Conservation (phyloP, 2,329 filamentous ascomycete species). For the Diaporthe longicolla region DNA sequence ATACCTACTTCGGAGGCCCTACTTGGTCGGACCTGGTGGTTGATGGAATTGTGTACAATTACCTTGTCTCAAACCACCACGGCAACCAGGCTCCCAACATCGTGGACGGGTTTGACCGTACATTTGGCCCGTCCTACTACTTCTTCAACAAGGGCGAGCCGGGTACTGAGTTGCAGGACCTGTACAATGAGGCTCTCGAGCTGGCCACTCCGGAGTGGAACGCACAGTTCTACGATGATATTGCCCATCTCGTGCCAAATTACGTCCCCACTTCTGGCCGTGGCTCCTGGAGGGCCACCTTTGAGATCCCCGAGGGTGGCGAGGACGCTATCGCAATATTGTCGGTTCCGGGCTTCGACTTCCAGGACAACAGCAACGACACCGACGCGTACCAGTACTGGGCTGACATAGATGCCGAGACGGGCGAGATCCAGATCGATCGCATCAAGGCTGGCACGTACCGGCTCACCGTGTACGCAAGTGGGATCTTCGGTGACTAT, state of each 20-base stretch:
- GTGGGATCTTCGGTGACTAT: slow-evolving; percentile 73
- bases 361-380: slow-evolving; percentile 71
- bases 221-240: slow-evolving; percentile 73
- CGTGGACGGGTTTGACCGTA: slow-evolving; percentile 74
- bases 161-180: slow-evolving; percentile 59
- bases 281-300: slow-evolving; percentile 63
- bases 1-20: slow-evolving; percentile 74
- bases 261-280: slow-evolving; percentile 68
- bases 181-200: slow-evolving; percentile 67
- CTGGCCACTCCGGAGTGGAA: slow-evolving; percentile 69
- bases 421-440: slow-evolving; percentile 65
- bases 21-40: slow-evolving; percentile 74
- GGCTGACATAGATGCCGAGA: slow-evolving; percentile 61
- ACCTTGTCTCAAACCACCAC: slow-evolving; percentile 73
- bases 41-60: slow-evolving; percentile 77
- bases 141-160: slow-evolving; percentile 72
- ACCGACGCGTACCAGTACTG: slow-evolving; percentile 74
- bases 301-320: slow-evolving; percentile 66
- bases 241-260: slow-evolving; percentile 71
- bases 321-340: slow-evolving; percentile 69
- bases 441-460: slow-evolving; percentile 71
- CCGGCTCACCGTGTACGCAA: slow-evolving; percentile 73
- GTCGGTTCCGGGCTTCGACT: slow-evolving; percentile 64
- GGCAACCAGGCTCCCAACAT: slow-evolving; percentile 75
- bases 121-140: slow-evolving; percentile 75